A percentile compares a stretch with the other conserved stretches of the same genome.
Evolutionary conservation across 2,329 filamentous ascomycete species (phyloP).

Genomic region (Colletotrichum kahawae): DNA sequence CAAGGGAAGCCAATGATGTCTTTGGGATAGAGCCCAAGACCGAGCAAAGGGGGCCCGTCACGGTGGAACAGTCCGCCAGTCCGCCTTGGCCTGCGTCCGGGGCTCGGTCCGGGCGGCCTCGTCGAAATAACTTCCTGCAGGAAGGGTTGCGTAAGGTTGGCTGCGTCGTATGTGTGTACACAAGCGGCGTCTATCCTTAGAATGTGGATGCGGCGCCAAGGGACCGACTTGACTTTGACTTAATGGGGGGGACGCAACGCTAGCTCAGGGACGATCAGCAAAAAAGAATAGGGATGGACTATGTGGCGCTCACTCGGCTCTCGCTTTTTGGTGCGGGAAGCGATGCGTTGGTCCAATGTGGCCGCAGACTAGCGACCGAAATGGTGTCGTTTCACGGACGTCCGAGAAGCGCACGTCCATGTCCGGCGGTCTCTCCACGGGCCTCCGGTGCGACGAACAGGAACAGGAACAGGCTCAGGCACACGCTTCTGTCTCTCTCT

Average conservation of each 20-base stretch:
- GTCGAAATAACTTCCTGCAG: background rate
- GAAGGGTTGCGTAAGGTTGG: background rate
- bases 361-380: constrained; percentile 3
- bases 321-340: constrained; percentile 20
- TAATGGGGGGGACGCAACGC: background rate
- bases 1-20: background rate
- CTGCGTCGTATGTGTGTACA: background rate
- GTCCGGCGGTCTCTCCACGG: constrained; percentile 22
- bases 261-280: constrained; percentile 11
- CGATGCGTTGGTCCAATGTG: constrained; percentile 1
- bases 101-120: constrained; percentile 8
- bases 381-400: constrained; percentile 21
- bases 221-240: background rate
- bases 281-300: background rate
- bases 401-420: constrained; percentile 13
- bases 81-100: constrained; percentile 12
- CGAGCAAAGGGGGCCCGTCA: constrained; percentile 6
- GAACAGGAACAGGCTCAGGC: background rate
- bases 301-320: constrained; percentile 11
- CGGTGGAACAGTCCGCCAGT: constrained; percentile 7
- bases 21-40: background rate
- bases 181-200: background rate
- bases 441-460: constrained; percentile 8
- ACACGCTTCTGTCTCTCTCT: background rate
- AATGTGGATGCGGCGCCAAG: background rate